Conservation (phyloP, 352 stramenopile genomes). For the Blastocystis sp. region DNA sequence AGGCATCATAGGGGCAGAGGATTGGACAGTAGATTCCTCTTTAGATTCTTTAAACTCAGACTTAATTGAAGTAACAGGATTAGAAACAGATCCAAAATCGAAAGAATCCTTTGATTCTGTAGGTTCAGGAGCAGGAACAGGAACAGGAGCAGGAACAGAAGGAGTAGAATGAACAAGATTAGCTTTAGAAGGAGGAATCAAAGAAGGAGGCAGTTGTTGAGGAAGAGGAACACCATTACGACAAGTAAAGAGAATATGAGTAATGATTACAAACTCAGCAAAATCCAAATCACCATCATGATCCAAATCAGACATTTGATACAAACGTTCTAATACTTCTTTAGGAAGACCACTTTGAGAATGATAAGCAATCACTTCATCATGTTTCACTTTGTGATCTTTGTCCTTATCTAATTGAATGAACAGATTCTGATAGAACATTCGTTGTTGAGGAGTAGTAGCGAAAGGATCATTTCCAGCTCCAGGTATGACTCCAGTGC, state of each 20-base stretch:
- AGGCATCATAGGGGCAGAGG: background rate
- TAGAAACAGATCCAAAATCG: no score
- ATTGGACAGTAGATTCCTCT: background rate
- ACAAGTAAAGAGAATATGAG: conserved; percentile 10
- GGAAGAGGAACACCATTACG: conserved; percentile 22
- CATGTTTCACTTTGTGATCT: conserved; percentile 4
- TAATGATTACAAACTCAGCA: conserved; percentile 34
- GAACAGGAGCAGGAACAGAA: background rate
- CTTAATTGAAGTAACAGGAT: background rate
- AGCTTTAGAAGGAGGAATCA: conserved; percentile 38
- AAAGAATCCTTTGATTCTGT: no score
- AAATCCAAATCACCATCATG: conserved; percentile 18
- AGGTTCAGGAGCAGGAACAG: background rate
- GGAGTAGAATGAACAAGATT: background rate
- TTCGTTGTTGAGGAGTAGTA: conserved; percentile 46
- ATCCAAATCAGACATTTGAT: conserved; percentile 20
- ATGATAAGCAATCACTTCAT: conserved; percentile 41
- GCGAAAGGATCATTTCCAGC: conserved; percentile 12
- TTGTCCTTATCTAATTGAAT: conserved; percentile 52
- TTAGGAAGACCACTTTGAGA: conserved; percentile 36
- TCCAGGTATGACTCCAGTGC: background rate
- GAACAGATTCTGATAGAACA: conserved; percentile 53
- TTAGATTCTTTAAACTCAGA: background rate
- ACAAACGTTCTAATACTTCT: conserved; percentile 2
- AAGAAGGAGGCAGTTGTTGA: background rate